Evolutionary conservation across 495 filamentous ascomycete genomes (phyloP), one percentile per base, ranked within the genome.

Genomic region (Neurospora tetraspora): DNA sequence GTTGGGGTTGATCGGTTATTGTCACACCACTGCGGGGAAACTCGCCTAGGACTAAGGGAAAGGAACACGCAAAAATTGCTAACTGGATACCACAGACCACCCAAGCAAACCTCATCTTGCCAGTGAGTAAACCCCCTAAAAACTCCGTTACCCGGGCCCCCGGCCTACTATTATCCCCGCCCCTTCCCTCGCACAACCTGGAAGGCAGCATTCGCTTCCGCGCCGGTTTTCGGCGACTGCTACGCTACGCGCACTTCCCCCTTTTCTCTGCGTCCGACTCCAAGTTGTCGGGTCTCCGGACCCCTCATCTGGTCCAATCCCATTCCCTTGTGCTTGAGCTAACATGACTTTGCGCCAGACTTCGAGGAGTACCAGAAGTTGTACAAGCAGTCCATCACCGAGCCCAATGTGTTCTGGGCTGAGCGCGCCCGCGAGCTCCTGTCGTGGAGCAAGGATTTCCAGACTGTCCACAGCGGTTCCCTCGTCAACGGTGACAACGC

Each of bases 331-430:
- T 61, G 53, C 68, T 27, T 39, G 70, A 38, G 74, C 77, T 78
- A 53, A 80, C 74, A 38, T 18, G 59, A 69, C 77, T 65, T 9
- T 68, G 69, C 40, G 40, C 20, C 74, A 87, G 84, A 80, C 77
- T 75, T 98, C 43, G 93, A 96, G 74, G 91, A 98, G 80, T 99
- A 98, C 87, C 89, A 96, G 81, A 85, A 88, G 83, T 84, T 97
- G 74, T 98, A 98, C 86, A 95, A 97, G 77, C 93, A 99, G 82
- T 99, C 96, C 11, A 98, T 99, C 79, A 90, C 91, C 77, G 86
- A 94, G 74, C 95, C 96, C 71, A 83, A 96, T 72, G 91, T 91
- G 80, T 99, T 98, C 89, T 99, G 95, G 93, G 93, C 85, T 47
- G 87, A 87, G 72, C 85, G 89, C 82, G 96, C 95, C 36, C 91